phyloP scores from a whole-genome alignment of 129 eudicot genomes.

The Helianthus annuus region DNA sequence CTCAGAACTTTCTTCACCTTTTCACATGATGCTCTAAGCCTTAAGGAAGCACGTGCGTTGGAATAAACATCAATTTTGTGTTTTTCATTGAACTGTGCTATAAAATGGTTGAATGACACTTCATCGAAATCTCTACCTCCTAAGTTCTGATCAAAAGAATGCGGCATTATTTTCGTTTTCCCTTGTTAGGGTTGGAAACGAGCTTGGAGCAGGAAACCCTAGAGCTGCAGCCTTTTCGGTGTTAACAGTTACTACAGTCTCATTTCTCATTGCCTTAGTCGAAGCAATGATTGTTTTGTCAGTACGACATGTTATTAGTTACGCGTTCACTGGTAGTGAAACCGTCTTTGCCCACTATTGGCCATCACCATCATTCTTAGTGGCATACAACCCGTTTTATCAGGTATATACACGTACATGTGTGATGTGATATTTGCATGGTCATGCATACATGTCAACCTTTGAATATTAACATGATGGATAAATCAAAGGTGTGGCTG shows the following conservation, averaged over 20 bases:
- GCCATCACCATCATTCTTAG: conserved; percentile 78
- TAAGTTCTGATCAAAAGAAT: conserved; percentile 68
- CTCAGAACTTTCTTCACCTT: conserved; percentile 86
- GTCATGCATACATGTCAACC: no score
- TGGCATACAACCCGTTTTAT: conserved; percentile 84
- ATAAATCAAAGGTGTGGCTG: conserved; percentile 61
- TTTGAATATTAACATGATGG: not conserved
- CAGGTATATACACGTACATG: conserved; percentile 29
- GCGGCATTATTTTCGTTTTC: conserved; percentile 63
- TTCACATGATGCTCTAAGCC: conserved; percentile 78
- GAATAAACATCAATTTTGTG: conserved; percentile 59
- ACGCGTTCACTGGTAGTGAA: conserved; percentile 70
- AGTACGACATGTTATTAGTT: conserved; percentile 62
- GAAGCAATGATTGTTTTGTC: conserved; percentile 49
- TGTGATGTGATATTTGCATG: not conserved
- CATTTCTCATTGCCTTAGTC: conserved; percentile 54
- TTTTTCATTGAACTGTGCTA: conserved; percentile 50
- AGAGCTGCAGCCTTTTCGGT: conserved; percentile 84
- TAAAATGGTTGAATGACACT: conserved; percentile 67
- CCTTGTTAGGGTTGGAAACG: conserved; percentile 84
- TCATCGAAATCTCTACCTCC: conserved; percentile 96
- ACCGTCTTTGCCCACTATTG: conserved; percentile 71
- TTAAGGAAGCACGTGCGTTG: conserved; percentile 60
- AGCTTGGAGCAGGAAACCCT: conserved; percentile 87
- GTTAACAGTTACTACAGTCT: conserved; percentile 49